Evolutionary conservation across 768 basidiomycete genomes (phyloP).

Genomic region (Gloeostereum incarnatum): DNA sequence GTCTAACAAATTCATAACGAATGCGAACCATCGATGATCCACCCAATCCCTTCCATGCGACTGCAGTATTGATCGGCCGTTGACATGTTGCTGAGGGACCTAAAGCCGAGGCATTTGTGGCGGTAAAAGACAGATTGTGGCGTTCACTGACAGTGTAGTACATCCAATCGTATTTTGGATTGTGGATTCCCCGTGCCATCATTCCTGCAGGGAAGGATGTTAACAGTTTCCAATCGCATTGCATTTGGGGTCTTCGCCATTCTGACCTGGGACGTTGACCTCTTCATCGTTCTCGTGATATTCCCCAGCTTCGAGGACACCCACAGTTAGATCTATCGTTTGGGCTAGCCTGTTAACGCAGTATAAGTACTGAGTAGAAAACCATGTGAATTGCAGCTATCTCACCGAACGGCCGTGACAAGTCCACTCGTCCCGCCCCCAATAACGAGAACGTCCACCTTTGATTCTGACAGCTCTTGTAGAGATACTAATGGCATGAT

Average conservation of each 20-base stretch:
- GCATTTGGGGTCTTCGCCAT: slow-evolving; percentile 3
- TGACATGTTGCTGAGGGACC: slow-evolving; percentile 6
- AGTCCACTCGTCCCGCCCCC: slow-evolving; percentile 16
- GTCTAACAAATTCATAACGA: too few relatives aligned
- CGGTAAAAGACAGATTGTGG: too few relatives aligned
- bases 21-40: too few relatives aligned
- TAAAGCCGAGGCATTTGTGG: too few relatives aligned
- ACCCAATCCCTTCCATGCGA: slow-evolving; percentile 11
- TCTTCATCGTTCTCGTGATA: slow-evolving; percentile 11
- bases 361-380: neutral
- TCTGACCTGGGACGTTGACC: slow-evolving; percentile 10
- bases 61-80: slow-evolving; percentile 2
- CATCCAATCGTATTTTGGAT: slow-evolving; percentile 10
- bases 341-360: slow-evolving; percentile 14
- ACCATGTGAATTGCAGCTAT: too few relatives aligned
- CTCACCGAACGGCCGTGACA: slow-evolving; percentile 10
- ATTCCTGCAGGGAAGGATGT: slow-evolving; percentile 1
- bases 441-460: slow-evolving; percentile 7
- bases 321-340: slow-evolving; percentile 14
- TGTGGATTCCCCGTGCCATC: neutral
- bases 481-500: neutral
- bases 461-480: neutral
- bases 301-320: slow-evolving; percentile 20
- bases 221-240: neutral
- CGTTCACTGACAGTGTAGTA: slow-evolving; percentile 9